phyloP scores from a whole-genome alignment of 2,329 filamentous ascomycete species.

The Aspergillus quadrilineatus region DNA sequence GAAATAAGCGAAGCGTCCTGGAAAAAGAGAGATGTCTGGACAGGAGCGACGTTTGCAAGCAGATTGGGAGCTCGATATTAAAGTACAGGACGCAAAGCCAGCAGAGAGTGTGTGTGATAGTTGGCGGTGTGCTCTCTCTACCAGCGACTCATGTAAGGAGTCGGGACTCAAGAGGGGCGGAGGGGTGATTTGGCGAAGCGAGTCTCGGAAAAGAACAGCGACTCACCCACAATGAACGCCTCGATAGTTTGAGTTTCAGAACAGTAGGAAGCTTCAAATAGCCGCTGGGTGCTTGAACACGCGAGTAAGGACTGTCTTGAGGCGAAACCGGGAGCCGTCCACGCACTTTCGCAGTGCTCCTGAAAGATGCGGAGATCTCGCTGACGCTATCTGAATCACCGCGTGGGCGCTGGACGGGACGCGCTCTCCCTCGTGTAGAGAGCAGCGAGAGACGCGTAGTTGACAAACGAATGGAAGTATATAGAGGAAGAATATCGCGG shows the following conservation, averaged over 20 bases:
- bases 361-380: slow-evolving; percentile 36
- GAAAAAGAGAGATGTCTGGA: slow-evolving; percentile 9
- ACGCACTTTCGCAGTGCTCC: slow-evolving; percentile 17
- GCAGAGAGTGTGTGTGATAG: slow-evolving; percentile 20
- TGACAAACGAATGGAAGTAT: slow-evolving; percentile 28
- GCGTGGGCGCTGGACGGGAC: slow-evolving; percentile 15
- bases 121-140: slow-evolving; percentile 32
- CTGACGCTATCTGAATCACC: slow-evolving; percentile 28
- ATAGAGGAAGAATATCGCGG: slow-evolving; percentile 7
- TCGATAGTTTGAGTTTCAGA: slow-evolving; percentile 28
- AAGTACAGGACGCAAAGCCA: slow-evolving; percentile 17
- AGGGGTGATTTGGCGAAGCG: slow-evolving; percentile 33
- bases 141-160: slow-evolving; percentile 35
- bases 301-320: slow-evolving; percentile 25
- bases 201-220: slow-evolving; percentile 28
- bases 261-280: slow-evolving; percentile 11
- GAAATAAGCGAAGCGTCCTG: slow-evolving; percentile 5
- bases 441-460: slow-evolving; percentile 12
- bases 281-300: slow-evolving; percentile 11
- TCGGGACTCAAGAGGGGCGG: slow-evolving; percentile 30
- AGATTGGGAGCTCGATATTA: slow-evolving; percentile 15
- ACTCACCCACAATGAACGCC: slow-evolving; percentile 43
- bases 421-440: slow-evolving; percentile 18
- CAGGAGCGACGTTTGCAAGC: slow-evolving; percentile 18
- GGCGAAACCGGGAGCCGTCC: slow-evolving; percentile 14